Evolutionary conservation across 2,329 filamentous ascomycete genomes (phyloP).

Genomic region (Cadophora gregata): DNA sequence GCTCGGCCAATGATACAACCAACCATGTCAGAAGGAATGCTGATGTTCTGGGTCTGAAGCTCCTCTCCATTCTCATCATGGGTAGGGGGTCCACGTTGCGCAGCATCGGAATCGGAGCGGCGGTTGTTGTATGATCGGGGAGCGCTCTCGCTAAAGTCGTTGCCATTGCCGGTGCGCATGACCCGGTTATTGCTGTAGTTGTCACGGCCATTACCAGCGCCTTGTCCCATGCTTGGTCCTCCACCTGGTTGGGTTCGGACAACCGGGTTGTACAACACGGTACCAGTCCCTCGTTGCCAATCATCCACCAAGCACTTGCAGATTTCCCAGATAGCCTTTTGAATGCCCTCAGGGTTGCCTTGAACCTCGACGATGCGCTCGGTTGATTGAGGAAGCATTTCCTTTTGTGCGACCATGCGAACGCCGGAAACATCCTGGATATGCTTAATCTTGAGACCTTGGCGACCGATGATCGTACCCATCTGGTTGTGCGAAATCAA

Average conservation of each 20-base stretch:
- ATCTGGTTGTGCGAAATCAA: slow-evolving; percentile 99
- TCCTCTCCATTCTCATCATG: slow-evolving; percentile 97
- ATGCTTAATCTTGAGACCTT: slow-evolving; percentile 98
- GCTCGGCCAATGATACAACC: slow-evolving; percentile 97
- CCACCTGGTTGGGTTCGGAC: slow-evolving; percentile 80
- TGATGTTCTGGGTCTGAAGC: slow-evolving; percentile 98
- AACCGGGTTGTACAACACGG: slow-evolving; percentile 95
- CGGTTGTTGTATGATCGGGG: slow-evolving; percentile 73
- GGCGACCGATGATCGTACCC: slow-evolving; percentile 97
- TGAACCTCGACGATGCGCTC: slow-evolving; percentile 98
- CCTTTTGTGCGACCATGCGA: slow-evolving; percentile 99
- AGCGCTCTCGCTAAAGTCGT: slow-evolving; percentile 90
- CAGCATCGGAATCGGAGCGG: slow-evolving; percentile 83
- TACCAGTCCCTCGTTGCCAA: slow-evolving; percentile 95
- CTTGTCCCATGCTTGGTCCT: slow-evolving; percentile 48
- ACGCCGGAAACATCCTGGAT: slow-evolving; percentile 97
- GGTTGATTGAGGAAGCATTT: slow-evolving; percentile 98
- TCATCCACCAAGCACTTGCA: slow-evolving; percentile 98
- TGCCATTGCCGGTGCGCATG: slow-evolving; percentile 96
- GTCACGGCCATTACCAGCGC: slow-evolving; percentile 54
- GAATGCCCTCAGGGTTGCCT: slow-evolving; percentile 91
- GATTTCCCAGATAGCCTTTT: slow-evolving; percentile 97
- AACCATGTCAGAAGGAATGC: slow-evolving; percentile 99
- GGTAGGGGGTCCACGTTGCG: slow-evolving; percentile 79
- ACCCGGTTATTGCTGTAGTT: slow-evolving; percentile 71